Percentiles rank a stretch among this genome's conserved stretches.
Conservation (phyloP, 345 rosid genomes). For the Raphanus sativus region DNA sequence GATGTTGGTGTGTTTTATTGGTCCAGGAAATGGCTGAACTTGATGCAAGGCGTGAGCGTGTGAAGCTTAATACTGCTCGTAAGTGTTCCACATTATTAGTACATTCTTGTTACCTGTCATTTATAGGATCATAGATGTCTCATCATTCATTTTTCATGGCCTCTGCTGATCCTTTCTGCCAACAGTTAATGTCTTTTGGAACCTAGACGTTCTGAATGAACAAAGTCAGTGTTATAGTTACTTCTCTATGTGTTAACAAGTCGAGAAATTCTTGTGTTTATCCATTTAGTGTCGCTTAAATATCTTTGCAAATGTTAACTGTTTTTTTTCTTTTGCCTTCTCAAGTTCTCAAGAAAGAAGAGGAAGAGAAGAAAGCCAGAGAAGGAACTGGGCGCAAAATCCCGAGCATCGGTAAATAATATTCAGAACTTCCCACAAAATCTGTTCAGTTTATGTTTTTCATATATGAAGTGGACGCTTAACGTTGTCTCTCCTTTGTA, state of each 20-base stretch:
- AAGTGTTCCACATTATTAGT: constrained; percentile 39
- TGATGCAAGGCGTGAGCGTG: constrained; percentile 83
- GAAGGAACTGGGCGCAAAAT: constrained; percentile 56
- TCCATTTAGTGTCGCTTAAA: background rate
- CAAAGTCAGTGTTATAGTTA: background rate
- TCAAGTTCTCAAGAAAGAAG: constrained; percentile 80
- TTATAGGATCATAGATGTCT: background rate
- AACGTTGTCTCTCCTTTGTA: background rate
- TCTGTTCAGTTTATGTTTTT: constrained; percentile 3
- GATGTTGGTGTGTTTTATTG: constrained; percentile 28
- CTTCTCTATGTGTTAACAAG: background rate
- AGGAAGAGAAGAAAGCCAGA: constrained; percentile 70
- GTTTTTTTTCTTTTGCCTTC: background rate
- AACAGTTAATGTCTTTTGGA: constrained; percentile 12
- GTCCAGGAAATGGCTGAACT: constrained; percentile 72
- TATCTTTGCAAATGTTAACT: background rate
- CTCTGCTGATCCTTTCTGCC: constrained; percentile 7
- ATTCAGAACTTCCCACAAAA: constrained; percentile 9
- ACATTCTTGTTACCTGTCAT: constrained; percentile 17
- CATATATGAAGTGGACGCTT: constrained; percentile 2
- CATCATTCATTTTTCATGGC: background rate
- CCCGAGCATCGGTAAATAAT: constrained; percentile 44
- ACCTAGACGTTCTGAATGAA: constrained; percentile 4
- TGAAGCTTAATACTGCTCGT: constrained; percentile 82
- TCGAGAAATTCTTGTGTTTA: background rate